phyloP scores from a whole-genome alignment of 2,329 filamentous ascomycete species.

The Talaromyces albobiverticillius region DNA sequence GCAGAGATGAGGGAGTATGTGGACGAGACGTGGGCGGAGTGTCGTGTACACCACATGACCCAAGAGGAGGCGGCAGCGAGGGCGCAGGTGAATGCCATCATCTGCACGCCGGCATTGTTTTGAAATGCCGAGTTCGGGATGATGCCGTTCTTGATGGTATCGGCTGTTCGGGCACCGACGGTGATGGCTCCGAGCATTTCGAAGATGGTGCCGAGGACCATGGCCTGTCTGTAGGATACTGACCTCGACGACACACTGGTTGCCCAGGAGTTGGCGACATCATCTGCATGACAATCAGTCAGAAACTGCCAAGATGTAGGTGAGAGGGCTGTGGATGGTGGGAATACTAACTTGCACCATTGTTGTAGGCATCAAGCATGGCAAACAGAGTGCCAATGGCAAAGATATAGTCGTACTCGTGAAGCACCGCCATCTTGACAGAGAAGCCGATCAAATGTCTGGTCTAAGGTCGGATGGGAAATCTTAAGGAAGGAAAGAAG shows the following conservation, averaged over 20 bases:
- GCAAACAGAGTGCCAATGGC: conserved; percentile 74
- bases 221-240: conserved; percentile 13
- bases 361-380: conserved; percentile 74
- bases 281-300: conserved; percentile 49
- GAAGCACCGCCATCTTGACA: conserved; percentile 53
- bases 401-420: conserved; percentile 68
- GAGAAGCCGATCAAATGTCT: not conserved
- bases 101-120: conserved; percentile 62
- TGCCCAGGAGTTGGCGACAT: conserved; percentile 82
- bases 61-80: conserved; percentile 65
- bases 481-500: not conserved
- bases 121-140: conserved; percentile 60
- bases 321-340: not conserved
- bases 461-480: not conserved
- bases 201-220: conserved; percentile 13
- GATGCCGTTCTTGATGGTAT: conserved; percentile 77
- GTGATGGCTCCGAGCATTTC: conserved; percentile 44
- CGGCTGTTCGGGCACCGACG: conserved; percentile 62
- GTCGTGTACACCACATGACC: conserved; percentile 77
- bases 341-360: conserved; percentile 65
- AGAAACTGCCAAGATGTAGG: not conserved
- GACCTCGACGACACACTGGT: conserved; percentile 79
- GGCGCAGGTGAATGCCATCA: conserved; percentile 65
- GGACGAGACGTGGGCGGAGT: conserved; percentile 71
- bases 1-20: conserved; percentile 66